Percentiles rank a stretch among this genome's conserved stretches.
These are phyloP conservation scores for Picea glauca DNA, from an alignment of 75 land plant species.

Conservation along the genomic window DNA sequence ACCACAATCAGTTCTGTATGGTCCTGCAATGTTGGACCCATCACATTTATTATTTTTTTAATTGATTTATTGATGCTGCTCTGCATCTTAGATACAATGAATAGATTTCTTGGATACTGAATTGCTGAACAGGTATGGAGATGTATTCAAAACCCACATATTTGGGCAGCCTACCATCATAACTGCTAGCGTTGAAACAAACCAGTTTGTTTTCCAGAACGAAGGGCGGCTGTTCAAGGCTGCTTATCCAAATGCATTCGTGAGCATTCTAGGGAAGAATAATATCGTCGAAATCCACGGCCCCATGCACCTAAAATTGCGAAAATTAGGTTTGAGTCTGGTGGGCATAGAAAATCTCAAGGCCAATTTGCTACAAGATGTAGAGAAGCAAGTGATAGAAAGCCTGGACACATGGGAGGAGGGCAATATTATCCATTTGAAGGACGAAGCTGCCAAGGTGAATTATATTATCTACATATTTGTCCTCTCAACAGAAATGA, in stretches of 20 bases:
- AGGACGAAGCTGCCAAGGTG: constrained; percentile 2
- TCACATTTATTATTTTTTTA: too few relatives aligned
- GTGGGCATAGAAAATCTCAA: constrained; percentile 4
- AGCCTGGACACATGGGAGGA: constrained; percentile 44
- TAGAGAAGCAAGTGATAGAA: constrained; percentile 11
- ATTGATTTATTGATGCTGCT: too few relatives aligned
- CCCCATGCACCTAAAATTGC: constrained; percentile 9
- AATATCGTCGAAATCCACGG: constrained; percentile 8
- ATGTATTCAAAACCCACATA: constrained; percentile 24
- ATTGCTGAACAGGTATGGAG: constrained; percentile 25
- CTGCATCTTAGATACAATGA: too few relatives aligned
- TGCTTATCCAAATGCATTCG: constrained; percentile 9
- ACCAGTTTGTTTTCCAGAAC: constrained; percentile 25
- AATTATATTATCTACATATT: too few relatives aligned
- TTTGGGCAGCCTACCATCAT: constrained; percentile 31
- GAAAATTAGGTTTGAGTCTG: not conserved
- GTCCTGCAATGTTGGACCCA: not conserved
- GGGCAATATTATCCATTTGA: not conserved
- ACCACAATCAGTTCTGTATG: not conserved
- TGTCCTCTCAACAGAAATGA: too few relatives aligned
- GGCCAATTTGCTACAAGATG: not conserved
- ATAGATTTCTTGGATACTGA: not conserved
- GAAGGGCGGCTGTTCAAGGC: constrained; percentile 13
- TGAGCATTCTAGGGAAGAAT: constrained; percentile 11
- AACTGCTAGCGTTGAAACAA: constrained; percentile 15